phyloP scores from a whole-genome alignment of 192 early-diverging fungal species.

The Gryganskiella cystojenkinii region DNA sequence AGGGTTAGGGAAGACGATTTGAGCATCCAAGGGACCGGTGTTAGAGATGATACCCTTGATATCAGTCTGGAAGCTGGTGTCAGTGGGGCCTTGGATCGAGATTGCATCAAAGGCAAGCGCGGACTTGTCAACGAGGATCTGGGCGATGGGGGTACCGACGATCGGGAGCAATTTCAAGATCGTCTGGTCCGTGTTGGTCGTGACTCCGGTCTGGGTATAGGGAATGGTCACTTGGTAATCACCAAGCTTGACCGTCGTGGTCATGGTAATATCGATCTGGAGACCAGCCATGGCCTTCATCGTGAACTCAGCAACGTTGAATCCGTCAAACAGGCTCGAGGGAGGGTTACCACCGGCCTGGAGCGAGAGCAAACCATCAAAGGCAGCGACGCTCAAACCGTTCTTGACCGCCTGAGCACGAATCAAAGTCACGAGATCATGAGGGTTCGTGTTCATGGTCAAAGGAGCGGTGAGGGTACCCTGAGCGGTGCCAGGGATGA shows the following conservation, averaged over 20 bases:
- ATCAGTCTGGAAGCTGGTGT: slow-evolving; percentile 35
- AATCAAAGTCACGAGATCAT: slow-evolving; percentile 46
- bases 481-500: slow-evolving; percentile 13
- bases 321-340: slow-evolving; percentile 36
- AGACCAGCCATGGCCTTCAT: slow-evolving; percentile 48
- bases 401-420: slow-evolving; percentile 41
- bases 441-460: slow-evolving; percentile 56
- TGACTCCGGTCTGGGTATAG: slow-evolving; percentile 3
- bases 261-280: slow-evolving; percentile 46
- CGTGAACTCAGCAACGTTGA: slow-evolving; percentile 46
- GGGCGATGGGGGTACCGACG: slow-evolving; percentile 60
- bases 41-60: slow-evolving; percentile 54
- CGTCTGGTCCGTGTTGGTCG: not conserved
- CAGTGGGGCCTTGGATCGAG: slow-evolving; percentile 42
- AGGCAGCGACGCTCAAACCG: slow-evolving; percentile 29
- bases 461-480: slow-evolving; percentile 49
- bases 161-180: slow-evolving; percentile 43
- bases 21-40: slow-evolving; percentile 62
- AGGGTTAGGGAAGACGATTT: slow-evolving; percentile 55
- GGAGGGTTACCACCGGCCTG: slow-evolving; percentile 4
- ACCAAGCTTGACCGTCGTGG: slow-evolving; percentile 49
- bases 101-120: slow-evolving; percentile 46
- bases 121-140: slow-evolving; percentile 38
- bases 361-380: slow-evolving; percentile 53
- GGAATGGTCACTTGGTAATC: slow-evolving; percentile 41